phyloP scores from a whole-genome alignment of 129 eudicot species.

The Flaveria brownii region DNA sequence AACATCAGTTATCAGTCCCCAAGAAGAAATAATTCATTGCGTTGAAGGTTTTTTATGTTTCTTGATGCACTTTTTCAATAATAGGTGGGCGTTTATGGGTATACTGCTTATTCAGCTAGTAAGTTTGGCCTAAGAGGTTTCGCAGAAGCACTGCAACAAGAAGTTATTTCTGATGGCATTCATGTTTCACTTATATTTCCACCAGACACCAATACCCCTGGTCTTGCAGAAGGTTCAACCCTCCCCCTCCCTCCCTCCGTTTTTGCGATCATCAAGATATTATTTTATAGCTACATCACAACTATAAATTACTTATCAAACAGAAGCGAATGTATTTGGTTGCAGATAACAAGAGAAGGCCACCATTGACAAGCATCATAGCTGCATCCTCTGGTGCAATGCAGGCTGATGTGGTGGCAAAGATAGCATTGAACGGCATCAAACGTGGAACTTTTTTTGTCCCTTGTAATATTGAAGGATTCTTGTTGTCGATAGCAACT shows the following conservation, averaged over 20 bases:
- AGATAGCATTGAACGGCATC: conserved; percentile 67
- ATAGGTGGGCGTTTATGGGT: conserved; percentile 97
- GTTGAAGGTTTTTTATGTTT: conserved; percentile 4
- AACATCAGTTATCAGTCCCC: too few relatives aligned
- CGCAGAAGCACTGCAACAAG: conserved; percentile 94
- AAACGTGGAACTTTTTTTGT: conserved; percentile 67
- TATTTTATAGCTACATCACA: conserved; percentile 23
- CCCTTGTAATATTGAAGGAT: conserved; percentile 86
- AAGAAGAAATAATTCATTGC: neutral
- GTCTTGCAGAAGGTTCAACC: conserved; percentile 64
- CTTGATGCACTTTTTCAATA: neutral
- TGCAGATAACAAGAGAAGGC: conserved; percentile 78
- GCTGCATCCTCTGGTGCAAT: conserved; percentile 88
- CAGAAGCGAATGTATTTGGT: neutral
- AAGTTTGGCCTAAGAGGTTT: conserved; percentile 88
- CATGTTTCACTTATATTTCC: conserved; percentile 88
- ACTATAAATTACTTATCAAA: neutral
- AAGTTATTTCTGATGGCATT: conserved; percentile 73
- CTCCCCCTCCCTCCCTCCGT: neutral
- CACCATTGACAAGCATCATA: conserved; percentile 73
- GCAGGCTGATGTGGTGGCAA: conserved; percentile 87
- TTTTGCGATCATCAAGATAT: conserved; percentile 58
- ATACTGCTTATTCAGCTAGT: conserved; percentile 93
- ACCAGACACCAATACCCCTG: conserved; percentile 96
- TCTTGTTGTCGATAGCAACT: conserved; percentile 63